Percentiles rank a stretch among this genome's conserved stretches.
phyloP scores from a whole-genome alignment of 129 eudicot species.

The Flaveria robusta region DNA sequence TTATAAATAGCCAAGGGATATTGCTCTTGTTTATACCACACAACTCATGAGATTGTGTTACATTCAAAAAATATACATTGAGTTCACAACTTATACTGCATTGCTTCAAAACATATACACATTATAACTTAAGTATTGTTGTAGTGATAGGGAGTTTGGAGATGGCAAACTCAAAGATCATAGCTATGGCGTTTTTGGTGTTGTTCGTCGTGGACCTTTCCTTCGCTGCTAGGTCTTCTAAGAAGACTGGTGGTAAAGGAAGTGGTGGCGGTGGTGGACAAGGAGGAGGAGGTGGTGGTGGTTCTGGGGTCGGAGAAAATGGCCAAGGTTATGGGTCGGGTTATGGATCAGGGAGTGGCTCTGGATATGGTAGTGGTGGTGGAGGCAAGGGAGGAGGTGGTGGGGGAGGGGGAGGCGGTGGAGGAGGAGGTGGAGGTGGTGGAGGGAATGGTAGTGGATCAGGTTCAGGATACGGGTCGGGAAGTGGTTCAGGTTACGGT shows the following conservation, averaged over 20 bases:
- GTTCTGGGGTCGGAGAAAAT: constrained; percentile 33
- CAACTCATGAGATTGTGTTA: constrained; percentile 21
- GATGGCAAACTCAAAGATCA: constrained; percentile 50
- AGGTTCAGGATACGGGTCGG: constrained; percentile 60
- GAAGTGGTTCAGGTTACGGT: constrained; percentile 52
- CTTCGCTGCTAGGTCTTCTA: constrained; percentile 52
- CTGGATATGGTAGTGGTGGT: constrained; percentile 54
- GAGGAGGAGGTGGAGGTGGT: constrained; percentile 50
- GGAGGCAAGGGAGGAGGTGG: constrained; percentile 46
- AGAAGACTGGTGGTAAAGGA: constrained; percentile 31
- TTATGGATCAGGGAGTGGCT: constrained; percentile 55
- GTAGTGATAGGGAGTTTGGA: constrained; percentile 20
- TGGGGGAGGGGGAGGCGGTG: constrained; percentile 49
- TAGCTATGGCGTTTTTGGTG: constrained; percentile 52
- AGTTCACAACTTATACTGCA: constrained; percentile 27
- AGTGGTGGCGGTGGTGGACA: constrained; percentile 49
- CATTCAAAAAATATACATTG: constrained; percentile 5
- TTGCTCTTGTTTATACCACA: constrained; percentile 28
- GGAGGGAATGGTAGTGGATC: constrained; percentile 47
- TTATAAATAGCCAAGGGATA: constrained; percentile 31
- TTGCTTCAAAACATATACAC: constrained; percentile 20
- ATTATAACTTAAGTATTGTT: constrained; percentile 18
- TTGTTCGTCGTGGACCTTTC: constrained; percentile 53
- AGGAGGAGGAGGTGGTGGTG: constrained; percentile 47
- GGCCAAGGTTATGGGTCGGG: constrained; percentile 49